Percentiles rank a stretch among this genome's conserved stretches.
Evolutionary conservation across 768 basidiomycete genomes (phyloP).

Genomic region (Russula abietina): DNA sequence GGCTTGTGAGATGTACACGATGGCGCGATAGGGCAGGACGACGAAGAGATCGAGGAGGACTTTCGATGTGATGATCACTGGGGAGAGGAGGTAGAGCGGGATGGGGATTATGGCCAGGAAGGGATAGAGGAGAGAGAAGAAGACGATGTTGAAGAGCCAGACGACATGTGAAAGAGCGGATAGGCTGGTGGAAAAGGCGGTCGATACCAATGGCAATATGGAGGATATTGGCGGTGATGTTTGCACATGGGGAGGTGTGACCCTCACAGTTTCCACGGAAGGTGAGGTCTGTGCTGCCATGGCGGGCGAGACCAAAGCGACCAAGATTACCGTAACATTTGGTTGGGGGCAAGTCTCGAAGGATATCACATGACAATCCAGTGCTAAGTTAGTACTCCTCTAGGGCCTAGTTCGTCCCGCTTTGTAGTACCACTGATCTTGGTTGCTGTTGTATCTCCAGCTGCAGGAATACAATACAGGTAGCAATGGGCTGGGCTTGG

Average conservation of each 20-base stretch:
- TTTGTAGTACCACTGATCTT: too few species aligned
- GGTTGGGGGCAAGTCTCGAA: not conserved
- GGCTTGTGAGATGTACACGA: slow-evolving; percentile 9
- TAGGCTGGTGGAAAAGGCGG: not conserved
- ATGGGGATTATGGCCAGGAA: slow-evolving; percentile 7
- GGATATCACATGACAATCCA: not conserved
- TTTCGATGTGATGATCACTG: slow-evolving; percentile 14
- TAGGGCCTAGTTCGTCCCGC: too few species aligned
- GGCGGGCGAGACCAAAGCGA: not conserved
- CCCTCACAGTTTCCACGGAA: not conserved
- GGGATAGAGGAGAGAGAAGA: not conserved
- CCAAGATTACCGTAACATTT: too few species aligned
- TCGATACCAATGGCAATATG: not conserved
- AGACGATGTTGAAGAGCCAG: not conserved
- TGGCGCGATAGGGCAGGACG: slow-evolving; percentile 13
- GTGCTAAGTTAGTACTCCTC: too few species aligned
- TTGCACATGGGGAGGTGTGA: not conserved
- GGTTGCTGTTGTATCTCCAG: too few species aligned
- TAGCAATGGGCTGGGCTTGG: too few species aligned
- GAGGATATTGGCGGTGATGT: slow-evolving; percentile 11
- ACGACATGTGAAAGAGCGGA: not conserved
- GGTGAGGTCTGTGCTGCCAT: slow-evolving; percentile 5
- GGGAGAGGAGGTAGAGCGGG: slow-evolving; percentile 11
- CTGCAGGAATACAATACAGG: too few species aligned
- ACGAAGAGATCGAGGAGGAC: slow-evolving; percentile 15